Base-by-base conservation (phyloP, 768 basidiomycete genomes). In the Boletus rubroflammeus region DNA sequence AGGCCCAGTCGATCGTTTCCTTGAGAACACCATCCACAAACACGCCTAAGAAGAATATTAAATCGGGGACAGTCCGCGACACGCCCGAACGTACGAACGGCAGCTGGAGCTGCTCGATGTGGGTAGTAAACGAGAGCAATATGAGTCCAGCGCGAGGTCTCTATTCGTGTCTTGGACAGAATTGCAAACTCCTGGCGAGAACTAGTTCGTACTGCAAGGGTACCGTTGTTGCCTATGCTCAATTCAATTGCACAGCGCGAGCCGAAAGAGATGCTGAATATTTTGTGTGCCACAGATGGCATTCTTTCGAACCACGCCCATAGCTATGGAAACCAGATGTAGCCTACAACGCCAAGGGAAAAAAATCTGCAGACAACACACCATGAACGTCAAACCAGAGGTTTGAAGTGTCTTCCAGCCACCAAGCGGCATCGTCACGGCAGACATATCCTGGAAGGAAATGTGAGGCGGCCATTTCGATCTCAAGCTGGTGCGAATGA, bases 401-500 rank as follows among this genome's bases (percentile, higher is more conserved):
- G 73, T 60, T 0, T 87, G 84, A 41, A 90, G 67, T 0, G 81
- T 80, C 54, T 77, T 79, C 34, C 69, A 65, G n/a, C 68, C 72
- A n/a, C 75, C 72, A 42, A 83, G 78, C 1, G 71, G 68, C 31
- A 85, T 65, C 4, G 75, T 72, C 6, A 90, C 58, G 9, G 79
- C 71, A 3, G 86, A 80, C 6, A 73, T 66, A 2, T 78, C 77
- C 64, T 84, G 83, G 61, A 92, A 72, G 3, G 83, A 87, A 55
- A 93, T 80, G 64, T 93, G 90, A 52, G 84, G 81, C 0, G 87
- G 82, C 91, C 90, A 93, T 32, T 83, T 78, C 36, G 83, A 83
- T 67, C 82, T 86, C 77, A 89, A 84, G 3, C 82, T 83, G 43
- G 79, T 77, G 7, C 86, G 81, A 50, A 93, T 76, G 26, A 90